Base-by-base conservation (phyloP, 805 yeast species). In the Ascoidea tarda region DNA sequence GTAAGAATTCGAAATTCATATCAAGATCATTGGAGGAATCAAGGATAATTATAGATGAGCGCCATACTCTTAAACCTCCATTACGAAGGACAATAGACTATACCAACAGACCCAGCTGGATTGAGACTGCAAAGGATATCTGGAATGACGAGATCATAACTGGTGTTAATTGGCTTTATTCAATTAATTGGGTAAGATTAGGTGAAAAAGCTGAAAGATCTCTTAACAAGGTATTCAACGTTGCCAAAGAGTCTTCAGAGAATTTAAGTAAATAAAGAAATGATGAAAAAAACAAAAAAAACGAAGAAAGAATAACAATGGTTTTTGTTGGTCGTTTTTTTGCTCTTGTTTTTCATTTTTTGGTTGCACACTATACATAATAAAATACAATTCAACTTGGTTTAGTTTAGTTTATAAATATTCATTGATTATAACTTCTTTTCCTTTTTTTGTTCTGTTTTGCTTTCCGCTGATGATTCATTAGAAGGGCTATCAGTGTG, bases 101-200 rank as follows among this genome's bases (percentile, higher is more conserved):
- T 38, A 38, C 14, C 8, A 53, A 55, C 49, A 50, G 58, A 50
- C 49, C 58, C 10, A 54, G 51, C 21, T 46, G 54, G 5, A 51
- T 42, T 33, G 58, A 55, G 46, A 51, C 50, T 21, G 50, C 54
- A 42, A 56, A 56, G 5, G 58, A 55, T 46, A 53, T 55, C 31
- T 55, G 58, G 58, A 54, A 55, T 46, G 49, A 50, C 14, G 58
- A 55, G 46, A 53, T 55, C 33, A 54, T 55, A 32, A 53, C 49
- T 42, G 58, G 58, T 14, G 54, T 55, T n/a, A 54, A 55, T 32
- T 55, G 58, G 58, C 49, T 55, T 10, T 55, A 55, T 48, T 47
- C 55, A 21, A 51, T 55, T 5, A 55, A 54, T 42, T 55, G 58
- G 58, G 16, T 52, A 16, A 54, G 53, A 6, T 50, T 55, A 31